A percentile compares a stretch with the other conserved stretches of the same genome.
These are phyloP conservation scores for Serendipita indica DNA, from an alignment of 768 basidiomycete genomes.

Conservation along the genomic window DNA sequence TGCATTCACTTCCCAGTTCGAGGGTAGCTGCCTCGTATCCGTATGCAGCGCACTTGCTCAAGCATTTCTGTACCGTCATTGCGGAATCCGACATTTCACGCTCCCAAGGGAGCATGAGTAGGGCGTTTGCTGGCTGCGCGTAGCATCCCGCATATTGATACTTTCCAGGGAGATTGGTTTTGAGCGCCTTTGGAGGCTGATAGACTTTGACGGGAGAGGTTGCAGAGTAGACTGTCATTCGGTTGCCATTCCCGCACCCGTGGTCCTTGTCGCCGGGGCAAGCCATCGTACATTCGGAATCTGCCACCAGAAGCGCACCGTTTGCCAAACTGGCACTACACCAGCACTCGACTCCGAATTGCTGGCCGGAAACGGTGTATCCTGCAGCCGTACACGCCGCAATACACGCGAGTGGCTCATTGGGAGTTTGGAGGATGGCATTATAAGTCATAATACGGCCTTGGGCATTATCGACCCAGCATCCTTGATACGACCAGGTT, in stretches of 20 bases:
- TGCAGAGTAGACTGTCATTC: conserved; percentile 53
- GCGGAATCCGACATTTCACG: too few relatives aligned
- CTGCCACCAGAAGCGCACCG: conserved; percentile 21
- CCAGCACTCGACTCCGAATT: conserved; percentile 24
- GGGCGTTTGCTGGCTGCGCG: background rate
- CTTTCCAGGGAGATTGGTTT: conserved; percentile 43
- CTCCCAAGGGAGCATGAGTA: background rate
- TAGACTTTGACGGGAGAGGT: conserved; percentile 35
- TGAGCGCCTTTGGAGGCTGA: conserved; percentile 43
- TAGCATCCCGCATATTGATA: background rate
- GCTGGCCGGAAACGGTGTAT: conserved; percentile 23
- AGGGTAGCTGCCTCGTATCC: background rate
- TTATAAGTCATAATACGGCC: background rate
- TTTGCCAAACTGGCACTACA: conserved; percentile 14
- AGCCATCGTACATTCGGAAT: conserved; percentile 50
- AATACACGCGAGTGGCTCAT: conserved; percentile 23
- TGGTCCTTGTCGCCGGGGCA: conserved; percentile 50
- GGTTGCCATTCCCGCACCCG: conserved; percentile 58
- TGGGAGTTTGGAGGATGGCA: conserved; percentile 1
- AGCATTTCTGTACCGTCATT: background rate
- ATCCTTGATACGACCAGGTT: conserved; percentile 45
- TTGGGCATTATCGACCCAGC: conserved; percentile 28
- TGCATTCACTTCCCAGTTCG: background rate
- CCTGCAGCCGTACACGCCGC: conserved; percentile 20
- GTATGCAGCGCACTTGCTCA: background rate